Base-by-base conservation (phyloP, 176 grass and related monocot species). In the Lolium perenne region DNA sequence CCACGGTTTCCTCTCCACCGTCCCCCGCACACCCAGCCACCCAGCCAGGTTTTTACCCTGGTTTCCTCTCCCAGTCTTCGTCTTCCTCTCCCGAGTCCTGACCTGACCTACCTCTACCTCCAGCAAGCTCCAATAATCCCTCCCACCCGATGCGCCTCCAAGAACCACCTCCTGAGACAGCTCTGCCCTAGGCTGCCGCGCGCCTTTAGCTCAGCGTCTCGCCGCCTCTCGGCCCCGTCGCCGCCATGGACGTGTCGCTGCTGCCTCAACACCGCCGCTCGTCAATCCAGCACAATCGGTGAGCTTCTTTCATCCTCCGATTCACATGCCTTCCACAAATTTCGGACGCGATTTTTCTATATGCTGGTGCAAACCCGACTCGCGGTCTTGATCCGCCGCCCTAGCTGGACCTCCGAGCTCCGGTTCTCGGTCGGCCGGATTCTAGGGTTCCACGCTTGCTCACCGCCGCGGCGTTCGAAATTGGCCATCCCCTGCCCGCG, bases 121-220 rank as follows among this genome's bases (percentile, higher is more conserved):
- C 45, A 29, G 22, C 72, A 75, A 75, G 72, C 72, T 75, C 72
- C 72, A 75, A 75, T 75, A 75, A 75, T 75, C 72, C 72, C 47
- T 0, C 22, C 72, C 22, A 17, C 35, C 58, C 68, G 46, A 51
- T 51, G 71, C 71, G 71, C 71, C 71, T 25, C 71, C 71, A 8
- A 22, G 3, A 14, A 7, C 71, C 70, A 2, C 0, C 65, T 40
- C 65, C 70, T 14, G 13, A n/a, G n/a, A n/a, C 3, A 10, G 54
- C 54, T 17, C 15, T 16, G 47, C 72, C 72, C 72, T 29, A 4
- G 21, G 72, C 71, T 74, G 15, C 22, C 72, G 26, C 26, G 26
- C 26, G 14, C 47, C 72, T 16, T 13, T 66, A 66, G 63, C 72
- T 49, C 22, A 75, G 47, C 71, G 46, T 16, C 0, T 0, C 67